Percentiles rank a stretch among this genome's conserved stretches.
Evolutionary conservation across 2,329 filamentous ascomycete species (phyloP).

Genomic region (Apiospora kogelbergensis): DNA sequence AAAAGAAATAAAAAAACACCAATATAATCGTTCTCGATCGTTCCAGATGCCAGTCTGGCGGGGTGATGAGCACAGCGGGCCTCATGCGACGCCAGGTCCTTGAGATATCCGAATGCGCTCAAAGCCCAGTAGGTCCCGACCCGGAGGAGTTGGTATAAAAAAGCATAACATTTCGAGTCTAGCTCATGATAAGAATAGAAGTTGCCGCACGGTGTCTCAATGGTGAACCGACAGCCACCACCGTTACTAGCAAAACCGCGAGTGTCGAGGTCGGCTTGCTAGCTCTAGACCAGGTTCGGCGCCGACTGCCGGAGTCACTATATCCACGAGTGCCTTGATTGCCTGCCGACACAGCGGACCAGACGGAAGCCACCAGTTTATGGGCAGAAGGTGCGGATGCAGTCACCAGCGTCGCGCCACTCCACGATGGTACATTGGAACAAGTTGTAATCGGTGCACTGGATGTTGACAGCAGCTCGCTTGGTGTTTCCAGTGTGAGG

Average conservation of each 20-base stretch:
- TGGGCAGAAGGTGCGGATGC: constrained; percentile 8
- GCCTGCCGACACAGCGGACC: constrained; percentile 2
- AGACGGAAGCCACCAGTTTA: background rate
- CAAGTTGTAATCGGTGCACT: constrained; percentile 3
- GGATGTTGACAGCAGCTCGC: background rate
- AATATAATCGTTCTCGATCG: background rate
- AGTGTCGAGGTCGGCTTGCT: background rate
- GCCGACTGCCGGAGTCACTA: background rate
- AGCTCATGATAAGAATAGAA: constrained; percentile 8
- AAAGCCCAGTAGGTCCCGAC: constrained; percentile 2
- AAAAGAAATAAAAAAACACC: background rate
- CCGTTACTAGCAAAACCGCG: background rate
- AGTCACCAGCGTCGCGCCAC: constrained; percentile 4
- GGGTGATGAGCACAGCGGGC: constrained; percentile 7
- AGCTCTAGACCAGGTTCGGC: background rate
- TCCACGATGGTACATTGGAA: constrained; percentile 3
- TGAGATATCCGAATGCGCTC: constrained; percentile 4
- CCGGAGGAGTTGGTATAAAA: background rate
- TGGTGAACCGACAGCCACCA: background rate
- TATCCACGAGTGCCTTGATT: background rate
- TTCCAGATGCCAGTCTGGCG: constrained; percentile 8
- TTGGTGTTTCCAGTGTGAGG: background rate
- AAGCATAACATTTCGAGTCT: constrained; percentile 6
- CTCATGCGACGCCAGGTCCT: constrained; percentile 7
- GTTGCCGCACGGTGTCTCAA: background rate